Conservation (phyloP, 352 stramenopile species). For the Phytopythium aichiense region DNA sequence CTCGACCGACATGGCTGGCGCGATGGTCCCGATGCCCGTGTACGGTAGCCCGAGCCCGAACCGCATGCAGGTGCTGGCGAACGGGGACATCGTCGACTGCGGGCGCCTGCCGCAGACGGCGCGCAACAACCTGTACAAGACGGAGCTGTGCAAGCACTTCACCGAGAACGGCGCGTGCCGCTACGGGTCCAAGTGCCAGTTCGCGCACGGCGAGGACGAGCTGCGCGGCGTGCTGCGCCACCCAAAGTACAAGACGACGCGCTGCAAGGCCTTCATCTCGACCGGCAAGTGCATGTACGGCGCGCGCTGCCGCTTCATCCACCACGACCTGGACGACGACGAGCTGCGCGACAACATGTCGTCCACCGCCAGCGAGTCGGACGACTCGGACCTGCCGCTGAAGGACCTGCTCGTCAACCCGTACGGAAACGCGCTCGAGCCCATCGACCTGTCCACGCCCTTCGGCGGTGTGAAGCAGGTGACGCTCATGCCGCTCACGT, state of each 20-base stretch:
- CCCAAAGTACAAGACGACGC: conserved; percentile 91
- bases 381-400: conserved; percentile 44
- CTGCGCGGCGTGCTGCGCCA: conserved; percentile 83
- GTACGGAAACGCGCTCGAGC: conserved; percentile 49
- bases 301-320: conserved; percentile 86
- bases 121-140: conserved; percentile 91
- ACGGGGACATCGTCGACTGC: conserved; percentile 85
- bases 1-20: conserved; percentile 18
- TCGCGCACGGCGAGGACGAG: conserved; percentile 84
- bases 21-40: conserved; percentile 26
- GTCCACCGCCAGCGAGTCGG: conserved; percentile 62
- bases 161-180: conserved; percentile 82
- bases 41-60: conserved; percentile 45
- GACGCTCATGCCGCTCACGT: conserved; percentile 49
- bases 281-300: conserved; percentile 88
- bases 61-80: conserved; percentile 77
- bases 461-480: conserved; percentile 64
- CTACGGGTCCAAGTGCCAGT: conserved; percentile 89
- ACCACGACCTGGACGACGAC: conserved; percentile 36
- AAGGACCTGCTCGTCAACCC: conserved; percentile 69
- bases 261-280: conserved; percentile 84
- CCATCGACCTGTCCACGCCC: conserved; percentile 58
- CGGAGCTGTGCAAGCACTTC: conserved; percentile 89
- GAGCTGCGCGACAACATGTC: conserved; percentile 44
- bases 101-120: conserved; percentile 66